Base-by-base conservation (phyloP, 2,329 filamentous ascomycete genomes). In the Fusarium acutatum region DNA sequence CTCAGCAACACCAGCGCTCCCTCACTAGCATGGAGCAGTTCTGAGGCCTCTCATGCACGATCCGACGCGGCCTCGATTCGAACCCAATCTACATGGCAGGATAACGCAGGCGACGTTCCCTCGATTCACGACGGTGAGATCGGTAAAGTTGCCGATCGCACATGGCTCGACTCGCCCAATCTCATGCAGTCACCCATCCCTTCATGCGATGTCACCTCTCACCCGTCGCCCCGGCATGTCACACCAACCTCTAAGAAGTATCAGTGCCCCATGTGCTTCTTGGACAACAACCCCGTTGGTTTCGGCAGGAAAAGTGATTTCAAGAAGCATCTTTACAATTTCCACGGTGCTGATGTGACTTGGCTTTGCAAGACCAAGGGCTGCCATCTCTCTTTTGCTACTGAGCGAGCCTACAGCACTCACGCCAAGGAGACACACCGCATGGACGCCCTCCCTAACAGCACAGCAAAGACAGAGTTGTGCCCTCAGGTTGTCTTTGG, bases 271-370 rank as follows among this genome's bases (percentile, higher is more conserved):
- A 83, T 86, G 79, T 86, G 84, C 76, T 84, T 83, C 67, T 75
- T 85, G 46, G 83, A 86, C 76, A 83, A 82, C 77, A 85, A 84
- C 70, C 81, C 81, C 22, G 84, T 85, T 30, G 84, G 84, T 40
- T 86, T 85, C 56, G 84, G 84, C 40, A 81, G 84, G 65, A 86
- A 85, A 78, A 85, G 83, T 73, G 84, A 86, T 72, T 85, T 86
- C 74, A 86, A 86, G 80, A 85, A 86, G 79, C 84, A 86, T 71
- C 77, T 86, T n/a, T 83, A 85, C 79, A 84, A 84, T 75, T 86
- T 85, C 70, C 84, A 86, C 71, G 82, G 83, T 41, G 80, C 82
- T 53, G 83, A 85, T 69, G 79, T 82, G 40, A 79, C 82, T 43
- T 86, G 84, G 84, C 77, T 84, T 26, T 86, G 84, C 77, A 83